phyloP scores from a whole-genome alignment of 345 rosid genomes.

The Populus pruinosa region DNA sequence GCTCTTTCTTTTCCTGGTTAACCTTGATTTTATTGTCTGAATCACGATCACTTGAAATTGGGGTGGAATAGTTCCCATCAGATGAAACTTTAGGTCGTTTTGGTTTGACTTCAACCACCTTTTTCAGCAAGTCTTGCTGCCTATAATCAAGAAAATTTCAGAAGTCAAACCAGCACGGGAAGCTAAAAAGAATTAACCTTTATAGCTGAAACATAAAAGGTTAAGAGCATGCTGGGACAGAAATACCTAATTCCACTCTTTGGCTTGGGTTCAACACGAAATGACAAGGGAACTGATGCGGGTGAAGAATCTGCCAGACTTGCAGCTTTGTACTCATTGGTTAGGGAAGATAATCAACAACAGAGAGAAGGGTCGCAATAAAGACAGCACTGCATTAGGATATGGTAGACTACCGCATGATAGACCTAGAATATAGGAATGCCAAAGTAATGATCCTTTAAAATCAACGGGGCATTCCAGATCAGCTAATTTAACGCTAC shows the following conservation, averaged over 20 bases:
- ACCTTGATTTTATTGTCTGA: conserved; percentile 22
- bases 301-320: conserved; percentile 85
- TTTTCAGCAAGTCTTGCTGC: conserved; percentile 87
- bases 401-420: too few relatives aligned
- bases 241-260: conserved; percentile 87
- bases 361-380: not conserved
- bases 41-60: conserved; percentile 25
- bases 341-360: conserved; percentile 39
- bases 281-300: conserved; percentile 73
- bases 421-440: not conserved
- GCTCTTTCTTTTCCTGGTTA: conserved; percentile 32
- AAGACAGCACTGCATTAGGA: not conserved
- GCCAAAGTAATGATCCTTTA: not conserved
- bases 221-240: too few relatives aligned
- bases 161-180: not conserved
- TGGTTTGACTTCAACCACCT: conserved; percentile 82
- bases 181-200: not conserved
- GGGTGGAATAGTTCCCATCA: conserved; percentile 24
- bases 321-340: conserved; percentile 74
- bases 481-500: not conserved
- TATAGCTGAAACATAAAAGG: not conserved
- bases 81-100: conserved; percentile 53
- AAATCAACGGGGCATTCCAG: not conserved
- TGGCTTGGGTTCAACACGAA: conserved; percentile 93
- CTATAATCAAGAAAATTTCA: conserved; percentile 31